Evolutionary conservation across 768 basidiomycete genomes (phyloP).

Genomic region (Phaffia australis): DNA sequence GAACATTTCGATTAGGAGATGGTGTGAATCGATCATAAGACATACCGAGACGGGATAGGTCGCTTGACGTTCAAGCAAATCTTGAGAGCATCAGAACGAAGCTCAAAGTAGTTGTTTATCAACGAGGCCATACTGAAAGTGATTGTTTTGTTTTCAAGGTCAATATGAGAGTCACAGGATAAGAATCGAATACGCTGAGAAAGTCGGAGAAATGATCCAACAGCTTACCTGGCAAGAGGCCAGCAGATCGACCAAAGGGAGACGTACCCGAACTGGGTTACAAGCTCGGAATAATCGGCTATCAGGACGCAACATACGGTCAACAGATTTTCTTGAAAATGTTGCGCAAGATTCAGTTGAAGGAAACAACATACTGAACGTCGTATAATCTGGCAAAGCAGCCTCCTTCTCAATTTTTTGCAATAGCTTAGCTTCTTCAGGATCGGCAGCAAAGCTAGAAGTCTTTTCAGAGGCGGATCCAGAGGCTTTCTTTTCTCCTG

Average conservation of each 20-base stretch:
- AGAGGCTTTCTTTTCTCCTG: conserved; percentile 12
- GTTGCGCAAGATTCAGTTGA: neutral
- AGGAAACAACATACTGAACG: conserved; percentile 46
- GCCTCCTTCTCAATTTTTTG: conserved; percentile 66
- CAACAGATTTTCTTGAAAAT: neutral
- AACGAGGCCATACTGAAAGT: conserved; percentile 56
- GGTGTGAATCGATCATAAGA: conserved; percentile 42
- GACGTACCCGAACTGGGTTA: conserved; percentile 78
- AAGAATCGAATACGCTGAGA: neutral
- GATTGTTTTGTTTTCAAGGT: neutral
- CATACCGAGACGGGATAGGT: conserved; percentile 74
- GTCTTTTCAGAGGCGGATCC: conserved; percentile 50
- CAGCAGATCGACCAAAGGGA: conserved; percentile 87
- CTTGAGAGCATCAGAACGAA: conserved; percentile 91
- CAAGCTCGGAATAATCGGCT: conserved; percentile 90
- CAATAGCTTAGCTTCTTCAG: conserved; percentile 64
- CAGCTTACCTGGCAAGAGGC: conserved; percentile 70
- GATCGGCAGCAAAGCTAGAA: conserved; percentile 37
- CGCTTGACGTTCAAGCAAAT: conserved; percentile 72
- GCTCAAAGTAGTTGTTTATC: conserved; percentile 78
- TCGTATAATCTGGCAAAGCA: conserved; percentile 64
- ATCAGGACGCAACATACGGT: neutral
- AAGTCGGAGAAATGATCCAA: conserved; percentile 7
- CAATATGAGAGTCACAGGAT: neutral
- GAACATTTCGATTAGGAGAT: no score